phyloP scores from a whole-genome alignment of 2,329 filamentous ascomycete genomes.

The Paramyrothecium roridum region DNA sequence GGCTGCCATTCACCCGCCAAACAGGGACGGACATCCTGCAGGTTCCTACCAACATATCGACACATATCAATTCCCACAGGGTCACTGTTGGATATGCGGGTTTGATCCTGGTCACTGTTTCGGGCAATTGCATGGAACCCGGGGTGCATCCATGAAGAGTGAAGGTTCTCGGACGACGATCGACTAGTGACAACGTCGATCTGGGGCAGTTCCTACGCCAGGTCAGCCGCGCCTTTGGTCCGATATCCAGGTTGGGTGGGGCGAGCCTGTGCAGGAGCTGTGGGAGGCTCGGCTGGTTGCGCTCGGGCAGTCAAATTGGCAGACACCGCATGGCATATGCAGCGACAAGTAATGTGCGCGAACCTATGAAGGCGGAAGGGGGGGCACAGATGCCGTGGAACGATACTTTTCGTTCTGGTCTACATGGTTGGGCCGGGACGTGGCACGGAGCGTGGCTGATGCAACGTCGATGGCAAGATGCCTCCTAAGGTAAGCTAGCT shows the following conservation, averaged over 20 bases:
- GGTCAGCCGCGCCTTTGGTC: neutral
- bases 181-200: neutral
- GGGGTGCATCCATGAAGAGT: neutral
- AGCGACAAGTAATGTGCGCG: neutral
- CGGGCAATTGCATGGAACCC: neutral
- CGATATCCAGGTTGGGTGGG: neutral
- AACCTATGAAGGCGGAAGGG: neutral
- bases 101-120: no score
- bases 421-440: neutral
- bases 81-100: no score
- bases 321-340: neutral
- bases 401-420: no score
- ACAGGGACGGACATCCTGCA: no score
- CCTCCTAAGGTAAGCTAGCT: neutral
- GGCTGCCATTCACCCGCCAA: no score
- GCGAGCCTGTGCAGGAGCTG: neutral
- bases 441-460: neutral
- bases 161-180: neutral
- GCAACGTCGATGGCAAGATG: no score
- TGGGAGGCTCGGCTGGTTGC: neutral
- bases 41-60: no score
- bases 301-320: no score
- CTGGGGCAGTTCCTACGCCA: neutral
- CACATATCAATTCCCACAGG: no score
- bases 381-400: neutral